A percentile compares a stretch with the other conserved stretches of the same genome.
These are phyloP conservation scores for Naganishia friedmannii DNA, from an alignment of 768 basidiomycete genomes.

Conservation along the genomic window DNA sequence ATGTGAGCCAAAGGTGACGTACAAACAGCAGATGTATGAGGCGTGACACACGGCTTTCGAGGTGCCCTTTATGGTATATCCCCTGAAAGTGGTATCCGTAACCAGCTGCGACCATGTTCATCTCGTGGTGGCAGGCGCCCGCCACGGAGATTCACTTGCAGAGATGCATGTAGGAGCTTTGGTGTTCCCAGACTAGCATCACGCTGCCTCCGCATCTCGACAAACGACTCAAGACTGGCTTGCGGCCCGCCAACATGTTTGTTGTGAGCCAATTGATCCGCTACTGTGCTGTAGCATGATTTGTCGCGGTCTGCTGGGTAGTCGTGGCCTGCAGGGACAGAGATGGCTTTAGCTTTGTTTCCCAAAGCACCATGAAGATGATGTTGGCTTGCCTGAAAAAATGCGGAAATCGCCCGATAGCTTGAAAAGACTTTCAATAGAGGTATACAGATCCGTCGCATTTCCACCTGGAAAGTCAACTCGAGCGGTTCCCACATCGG, in stretches of 20 bases:
- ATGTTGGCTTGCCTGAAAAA: conserved; percentile 34
- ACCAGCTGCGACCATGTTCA: conserved; percentile 24
- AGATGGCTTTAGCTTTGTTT: neutral
- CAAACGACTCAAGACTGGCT: conserved; percentile 33
- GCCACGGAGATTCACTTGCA: conserved; percentile 39
- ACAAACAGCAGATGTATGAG: no score
- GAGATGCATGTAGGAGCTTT: conserved; percentile 38
- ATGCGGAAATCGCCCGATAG: conserved; percentile 37
- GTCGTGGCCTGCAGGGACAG: conserved; percentile 34
- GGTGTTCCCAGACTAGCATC: conserved; percentile 39
- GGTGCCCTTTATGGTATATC: conserved; percentile 19
- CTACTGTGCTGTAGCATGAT: conserved; percentile 40
- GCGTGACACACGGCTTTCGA: no score
- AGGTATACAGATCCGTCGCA: conserved; percentile 36
- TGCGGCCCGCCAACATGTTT: conserved; percentile 35
- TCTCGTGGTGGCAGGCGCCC: conserved; percentile 27
- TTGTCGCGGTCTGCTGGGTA: conserved; percentile 36
- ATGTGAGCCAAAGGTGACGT: no score
- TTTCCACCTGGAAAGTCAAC: conserved; percentile 45
- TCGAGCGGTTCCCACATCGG: conserved; percentile 43
- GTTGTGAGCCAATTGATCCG: conserved; percentile 37
- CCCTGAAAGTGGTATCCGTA: conserved; percentile 29
- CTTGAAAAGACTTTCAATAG: conserved; percentile 39
- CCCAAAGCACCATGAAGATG: neutral
- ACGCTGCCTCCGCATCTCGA: conserved; percentile 37